These are phyloP conservation scores for Sclerotinia spermophila DNA, from an alignment of 2,329 filamentous ascomycete species.

Conservation along the genomic window DNA sequence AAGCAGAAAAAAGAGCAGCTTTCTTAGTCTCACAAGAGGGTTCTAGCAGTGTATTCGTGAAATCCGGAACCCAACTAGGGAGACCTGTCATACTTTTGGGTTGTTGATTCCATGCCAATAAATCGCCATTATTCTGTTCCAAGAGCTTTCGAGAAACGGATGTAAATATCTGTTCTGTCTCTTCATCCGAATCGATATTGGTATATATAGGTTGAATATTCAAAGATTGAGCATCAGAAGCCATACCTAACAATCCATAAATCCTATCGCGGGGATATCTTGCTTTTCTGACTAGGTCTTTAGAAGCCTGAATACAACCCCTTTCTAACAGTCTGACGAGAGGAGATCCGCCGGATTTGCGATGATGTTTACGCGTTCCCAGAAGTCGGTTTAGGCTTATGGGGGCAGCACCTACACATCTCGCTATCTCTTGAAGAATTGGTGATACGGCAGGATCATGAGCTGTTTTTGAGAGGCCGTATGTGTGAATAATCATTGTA, in stretches of 20 bases:
- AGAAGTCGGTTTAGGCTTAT: background rate
- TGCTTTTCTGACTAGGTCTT: slow-evolving; percentile 4
- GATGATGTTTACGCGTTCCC: slow-evolving; percentile 15
- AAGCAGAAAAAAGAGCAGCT: slow-evolving; percentile 2
- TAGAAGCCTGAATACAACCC: background rate
- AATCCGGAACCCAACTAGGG: slow-evolving; percentile 21
- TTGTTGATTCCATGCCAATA: slow-evolving; percentile 18
- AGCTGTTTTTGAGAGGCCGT: background rate
- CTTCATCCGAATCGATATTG: slow-evolving; percentile 3
- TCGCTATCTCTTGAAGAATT: background rate
- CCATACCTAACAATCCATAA: slow-evolving; percentile 20
- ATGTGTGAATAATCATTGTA: background rate
- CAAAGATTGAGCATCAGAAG: slow-evolving; percentile 1
- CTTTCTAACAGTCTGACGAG: slow-evolving; percentile 10
- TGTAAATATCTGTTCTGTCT: slow-evolving; percentile 13
- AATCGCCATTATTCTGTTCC: slow-evolving; percentile 4
- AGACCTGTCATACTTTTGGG: slow-evolving; percentile 1
- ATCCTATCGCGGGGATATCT: slow-evolving; percentile 20
- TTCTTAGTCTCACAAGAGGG: slow-evolving; percentile 2
- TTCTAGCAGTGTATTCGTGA: background rate
- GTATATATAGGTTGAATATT: slow-evolving; percentile 11
- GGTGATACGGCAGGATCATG: background rate
- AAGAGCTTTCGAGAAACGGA: slow-evolving; percentile 9
- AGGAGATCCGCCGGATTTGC: background rate
- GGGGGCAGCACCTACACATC: background rate